phyloP scores from a whole-genome alignment of 768 basidiomycete genomes.

The Termitomyces eurrhizus region DNA sequence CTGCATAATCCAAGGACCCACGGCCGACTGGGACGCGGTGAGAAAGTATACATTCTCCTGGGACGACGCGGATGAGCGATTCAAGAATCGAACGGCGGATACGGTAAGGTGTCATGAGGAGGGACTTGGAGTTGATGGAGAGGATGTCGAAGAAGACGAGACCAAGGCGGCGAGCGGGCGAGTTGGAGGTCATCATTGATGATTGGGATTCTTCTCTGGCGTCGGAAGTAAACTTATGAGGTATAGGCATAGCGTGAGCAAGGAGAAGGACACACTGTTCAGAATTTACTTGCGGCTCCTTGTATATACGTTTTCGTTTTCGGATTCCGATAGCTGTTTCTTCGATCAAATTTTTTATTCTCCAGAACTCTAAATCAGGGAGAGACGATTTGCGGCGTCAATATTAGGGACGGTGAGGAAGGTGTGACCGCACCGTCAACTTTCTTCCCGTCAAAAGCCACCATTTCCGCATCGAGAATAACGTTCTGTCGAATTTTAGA shows the following conservation, averaged over 20 bases:
- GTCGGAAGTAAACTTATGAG: neutral
- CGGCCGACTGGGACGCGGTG: constrained; percentile 48
- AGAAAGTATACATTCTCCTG: constrained; percentile 64
- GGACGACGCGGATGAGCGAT: constrained; percentile 42
- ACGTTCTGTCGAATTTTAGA: constrained; percentile 34
- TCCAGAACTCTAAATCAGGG: constrained; percentile 64
- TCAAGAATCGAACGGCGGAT: constrained; percentile 63
- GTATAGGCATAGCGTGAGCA: neutral
- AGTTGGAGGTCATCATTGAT: constrained; percentile 29
- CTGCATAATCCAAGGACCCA: constrained; percentile 4
- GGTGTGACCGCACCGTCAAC: constrained; percentile 60
- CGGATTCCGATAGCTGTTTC: constrained; percentile 55
- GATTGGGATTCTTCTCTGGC: constrained; percentile 16
- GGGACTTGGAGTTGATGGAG: constrained; percentile 54
- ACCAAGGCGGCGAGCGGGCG: constrained; percentile 54
- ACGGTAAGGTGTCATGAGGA: constrained; percentile 54
- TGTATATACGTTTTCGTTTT: constrained; percentile 16
- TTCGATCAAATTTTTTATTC: constrained; percentile 57
- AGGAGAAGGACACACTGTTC: constrained; percentile 13
- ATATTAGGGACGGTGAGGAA: too few relatives aligned
- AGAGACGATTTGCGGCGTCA: neutral
- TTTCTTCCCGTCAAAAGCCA: constrained; percentile 64
- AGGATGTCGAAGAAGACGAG: constrained; percentile 89
- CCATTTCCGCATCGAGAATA: constrained; percentile 85
- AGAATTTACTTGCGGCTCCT: constrained; percentile 4